phyloP scores from a whole-genome alignment of 73 alveolate genomes.

The Tetrahymena elliotti region DNA sequence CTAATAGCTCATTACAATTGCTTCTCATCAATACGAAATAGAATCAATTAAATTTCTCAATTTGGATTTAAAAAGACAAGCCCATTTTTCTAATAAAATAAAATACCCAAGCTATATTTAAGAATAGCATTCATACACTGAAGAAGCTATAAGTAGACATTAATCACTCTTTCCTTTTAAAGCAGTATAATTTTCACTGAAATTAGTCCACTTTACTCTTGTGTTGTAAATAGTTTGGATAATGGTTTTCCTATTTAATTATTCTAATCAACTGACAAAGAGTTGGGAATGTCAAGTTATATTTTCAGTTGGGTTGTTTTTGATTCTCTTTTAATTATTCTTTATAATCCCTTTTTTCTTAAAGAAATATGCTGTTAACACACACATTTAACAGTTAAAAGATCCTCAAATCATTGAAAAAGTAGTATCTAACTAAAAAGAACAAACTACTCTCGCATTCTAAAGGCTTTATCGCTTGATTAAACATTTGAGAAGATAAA shows the following conservation, averaged over 20 bases:
- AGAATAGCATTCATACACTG: not conserved
- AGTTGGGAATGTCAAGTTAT: not conserved
- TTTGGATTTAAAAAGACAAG: not conserved
- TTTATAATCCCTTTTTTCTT: not conserved
- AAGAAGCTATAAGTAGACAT: not conserved
- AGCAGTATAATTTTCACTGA: not conserved
- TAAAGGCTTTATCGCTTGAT: not conserved
- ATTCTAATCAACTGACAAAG: not conserved
- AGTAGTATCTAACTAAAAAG: not conserved
- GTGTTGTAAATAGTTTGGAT: not conserved
- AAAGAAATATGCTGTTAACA: not conserved
- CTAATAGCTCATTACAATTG: not conserved
- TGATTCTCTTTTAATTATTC: not conserved
- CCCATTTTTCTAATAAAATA: not conserved
- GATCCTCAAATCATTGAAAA: not conserved
- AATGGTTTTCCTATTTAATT: not conserved
- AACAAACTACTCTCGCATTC: not conserved
- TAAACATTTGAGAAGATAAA: not conserved
- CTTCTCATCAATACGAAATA: not conserved
- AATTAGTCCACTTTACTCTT: not conserved
- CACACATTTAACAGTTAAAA: not conserved
- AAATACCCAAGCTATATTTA: not conserved
- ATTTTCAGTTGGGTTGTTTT: not conserved
- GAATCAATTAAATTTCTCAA: not conserved
- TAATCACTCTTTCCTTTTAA: not conserved